Evolutionary conservation across 805 yeast species (phyloP).

Genomic region (Cyberlindnera euphorbiae): DNA sequence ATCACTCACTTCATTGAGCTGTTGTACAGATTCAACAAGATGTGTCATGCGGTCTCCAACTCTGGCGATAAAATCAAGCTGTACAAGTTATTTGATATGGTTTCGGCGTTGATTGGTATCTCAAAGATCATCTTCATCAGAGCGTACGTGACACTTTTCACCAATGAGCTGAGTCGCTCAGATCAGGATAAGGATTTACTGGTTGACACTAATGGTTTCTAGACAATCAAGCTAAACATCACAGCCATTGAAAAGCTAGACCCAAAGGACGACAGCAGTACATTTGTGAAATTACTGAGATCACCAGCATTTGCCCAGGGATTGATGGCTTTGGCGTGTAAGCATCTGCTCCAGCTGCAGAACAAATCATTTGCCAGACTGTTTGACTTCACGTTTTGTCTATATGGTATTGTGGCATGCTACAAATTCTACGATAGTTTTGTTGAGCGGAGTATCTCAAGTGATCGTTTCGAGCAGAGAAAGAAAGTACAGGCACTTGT

Average conservation of each 20-base stretch:
- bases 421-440: conserved; percentile 12
- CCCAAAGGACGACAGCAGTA: conserved; percentile 2
- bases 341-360: conserved; percentile 11
- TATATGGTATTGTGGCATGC: conserved; percentile 7
- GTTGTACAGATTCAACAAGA: conserved; percentile 11
- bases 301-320: conserved; percentile 10
- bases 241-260: conserved; percentile 15
- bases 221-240: conserved; percentile 3
- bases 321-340: conserved; percentile 11
- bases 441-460: conserved; percentile 3
- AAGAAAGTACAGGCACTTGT: conserved; percentile 5
- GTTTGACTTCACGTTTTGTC: conserved; percentile 8
- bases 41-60: conserved; percentile 4
- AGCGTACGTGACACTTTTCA: conserved; percentile 12
- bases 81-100: conserved; percentile 16
- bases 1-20: conserved; percentile 22
- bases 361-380: conserved; percentile 6
- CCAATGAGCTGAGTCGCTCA: conserved; percentile 4
- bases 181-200: neutral
- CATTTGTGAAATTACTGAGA: conserved; percentile 3
- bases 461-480: conserved; percentile 2
- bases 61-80: conserved; percentile 5
- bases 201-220: neutral
- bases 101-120: conserved; percentile 7
- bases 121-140: conserved; percentile 16